These are phyloP conservation scores for Austroboletus festivus DNA, from an alignment of 768 basidiomycete species.

Conservation along the genomic window DNA sequence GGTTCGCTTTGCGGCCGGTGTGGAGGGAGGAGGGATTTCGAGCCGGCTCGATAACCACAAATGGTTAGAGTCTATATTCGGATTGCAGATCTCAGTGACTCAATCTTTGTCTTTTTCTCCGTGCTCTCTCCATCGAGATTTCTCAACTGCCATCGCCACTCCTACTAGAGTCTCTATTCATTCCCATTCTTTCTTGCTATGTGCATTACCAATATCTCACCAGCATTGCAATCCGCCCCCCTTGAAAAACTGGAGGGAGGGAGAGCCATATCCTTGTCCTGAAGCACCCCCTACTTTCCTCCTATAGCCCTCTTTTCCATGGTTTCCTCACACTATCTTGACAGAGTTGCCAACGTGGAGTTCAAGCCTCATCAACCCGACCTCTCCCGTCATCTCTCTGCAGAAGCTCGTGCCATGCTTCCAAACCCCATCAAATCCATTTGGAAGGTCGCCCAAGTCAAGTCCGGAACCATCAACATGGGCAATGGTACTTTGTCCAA, in stretches of 20 bases:
- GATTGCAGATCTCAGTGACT: slow-evolving; percentile 1
- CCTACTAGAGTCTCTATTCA: too few species aligned
- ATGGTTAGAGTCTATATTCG: neutral
- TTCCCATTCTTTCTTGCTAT: too few species aligned
- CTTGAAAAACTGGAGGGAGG: too few species aligned
- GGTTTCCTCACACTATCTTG: too few species aligned
- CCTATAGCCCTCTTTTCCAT: slow-evolving; percentile 17
- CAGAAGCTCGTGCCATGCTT: slow-evolving; percentile 32
- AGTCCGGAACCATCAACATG: slow-evolving; percentile 36
- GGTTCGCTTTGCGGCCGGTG: too few species aligned
- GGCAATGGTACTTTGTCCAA: slow-evolving; percentile 32
- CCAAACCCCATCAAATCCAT: slow-evolving; percentile 38
- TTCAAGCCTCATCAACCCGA: slow-evolving; percentile 30
- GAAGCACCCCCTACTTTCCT: too few species aligned
- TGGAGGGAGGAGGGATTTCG: neutral
- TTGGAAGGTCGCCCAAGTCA: slow-evolving; percentile 35
- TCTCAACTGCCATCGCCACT: too few species aligned
- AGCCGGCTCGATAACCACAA: slow-evolving; percentile 17
- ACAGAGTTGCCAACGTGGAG: too few species aligned
- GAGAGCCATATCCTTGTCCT: too few species aligned
- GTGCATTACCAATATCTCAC: too few species aligned
- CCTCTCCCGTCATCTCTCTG: slow-evolving; percentile 33
- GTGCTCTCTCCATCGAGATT: too few species aligned
- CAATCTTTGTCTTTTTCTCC: neutral
- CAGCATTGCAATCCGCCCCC: too few species aligned